Evolutionary conservation across 495 filamentous ascomycete species (phyloP), one percentile per base, ranked within the genome.

Genomic region (Tuber calosporum): DNA sequence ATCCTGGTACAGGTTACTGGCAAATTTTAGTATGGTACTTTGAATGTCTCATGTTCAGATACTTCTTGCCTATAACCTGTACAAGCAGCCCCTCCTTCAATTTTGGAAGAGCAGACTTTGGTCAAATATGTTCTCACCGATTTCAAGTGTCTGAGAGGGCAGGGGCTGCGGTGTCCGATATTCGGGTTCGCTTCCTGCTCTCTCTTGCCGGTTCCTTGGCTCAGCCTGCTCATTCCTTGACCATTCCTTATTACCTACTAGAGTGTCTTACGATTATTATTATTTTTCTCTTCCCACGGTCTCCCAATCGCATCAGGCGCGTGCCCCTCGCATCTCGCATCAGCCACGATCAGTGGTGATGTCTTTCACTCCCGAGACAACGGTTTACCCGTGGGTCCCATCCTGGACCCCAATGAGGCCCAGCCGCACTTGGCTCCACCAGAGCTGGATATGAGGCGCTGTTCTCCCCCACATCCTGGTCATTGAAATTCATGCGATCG

Each of bases 321-420:
- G 53, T 62, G 53, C 30, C 53, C 53, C 26, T 62, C 53, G 53
- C 53, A 62, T 26, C n/a, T n/a, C 53, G 53, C 53, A 62, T 30
- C 53, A 62, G 53, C 53, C 53, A 62, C 53, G 53, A 30, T 62
- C 53, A 62, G 11, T 62, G n/a, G 26, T 62, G 53, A 30, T 26
- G 26, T 30, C 13, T 9, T 62, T 62, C 45, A 62, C 53, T 62
- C 53, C 53, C 53, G 53, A 62, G 53, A 62, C 53, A 62, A 62
- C 53, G 26, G 53, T 8, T 30, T 30, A 30, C n/a, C 53, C 53
- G 53, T 26, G 53, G 6, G 53, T 30, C 53, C 53, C 11, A 62
- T 62, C 53, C 53, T 62, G 53, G 30, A 62, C 53, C 53, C 53
- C 53, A 62, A 62, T n/a, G 53, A 26, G 53, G 53, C 30, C 53